Evolutionary conservation across 345 rosid species (phyloP), one percentile per base, ranked within the genome.

Genomic region (Raphanus raphanistrum): DNA sequence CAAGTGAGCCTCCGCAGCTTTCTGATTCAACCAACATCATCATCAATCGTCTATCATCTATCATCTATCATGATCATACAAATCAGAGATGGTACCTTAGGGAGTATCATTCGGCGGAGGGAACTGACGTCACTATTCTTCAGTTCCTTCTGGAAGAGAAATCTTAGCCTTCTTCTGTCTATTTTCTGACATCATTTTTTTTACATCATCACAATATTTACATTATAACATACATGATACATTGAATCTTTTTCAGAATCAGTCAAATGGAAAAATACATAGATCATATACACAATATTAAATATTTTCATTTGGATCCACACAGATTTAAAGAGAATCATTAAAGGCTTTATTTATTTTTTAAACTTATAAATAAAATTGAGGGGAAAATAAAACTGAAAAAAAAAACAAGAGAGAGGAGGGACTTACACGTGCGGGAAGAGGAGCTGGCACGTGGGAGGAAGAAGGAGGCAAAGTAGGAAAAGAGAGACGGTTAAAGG

Each of bases 41-140:
- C 27, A 58, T 57, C 61, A 8, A 58, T 58, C 61, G 25, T 21
- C 29, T 0, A 48, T 28, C 52, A 65, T 28, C 15, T 1, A 66
- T 15, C 38, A 69, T 50, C 9, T 45, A 57, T 31, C 15, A 72
- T 65, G 5, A 63, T 74, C 21, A 69, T 70, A 4, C 25, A 15
- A 52, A 26, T 70, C 43, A 70, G 29, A 65, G 21, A 63, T 60
- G 59, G 65, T 70, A 95, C 99, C 99, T 95, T 95, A 4, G 99
- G 99, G 63, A 95, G 98, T 59, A 95, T 75, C 93, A 91, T 92
- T 77, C 98, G 88, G 78, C 96, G 83, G 52, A 95, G 86, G 59
- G 97, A 86, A 86, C 93, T 87, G 41, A 95, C 99, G 66, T 95
- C 99, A 73, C 98, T 94, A 85, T 90, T 92, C 91, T 90, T 92